Conservation (phyloP, 2,329 filamentous ascomycete species). For the Dothistroma septosporum region DNA sequence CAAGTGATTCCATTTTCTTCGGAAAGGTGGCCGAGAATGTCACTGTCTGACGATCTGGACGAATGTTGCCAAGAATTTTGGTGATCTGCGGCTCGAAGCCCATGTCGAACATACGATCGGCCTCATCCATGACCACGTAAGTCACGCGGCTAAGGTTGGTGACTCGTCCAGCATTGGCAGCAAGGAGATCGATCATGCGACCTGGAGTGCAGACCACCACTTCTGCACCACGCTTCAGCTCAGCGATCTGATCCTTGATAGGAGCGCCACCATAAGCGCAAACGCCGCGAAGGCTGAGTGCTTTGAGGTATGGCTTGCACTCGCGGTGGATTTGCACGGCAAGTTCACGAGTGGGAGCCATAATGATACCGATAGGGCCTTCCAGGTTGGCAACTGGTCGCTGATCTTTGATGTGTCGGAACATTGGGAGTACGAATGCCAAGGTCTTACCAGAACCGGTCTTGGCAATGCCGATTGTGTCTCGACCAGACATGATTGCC, state of each 20-base stretch:
- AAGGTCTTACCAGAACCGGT: conserved; percentile 97
- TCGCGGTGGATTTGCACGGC: conserved; percentile 92
- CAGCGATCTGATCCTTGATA: conserved; percentile 95
- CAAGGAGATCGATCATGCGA: conserved; percentile 89
- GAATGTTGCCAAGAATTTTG: conserved; percentile 89
- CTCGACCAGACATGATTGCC: conserved; percentile 89
- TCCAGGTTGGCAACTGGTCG: conserved; percentile 74
- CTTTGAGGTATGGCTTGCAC: conserved; percentile 89
- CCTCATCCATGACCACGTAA: conserved; percentile 94
- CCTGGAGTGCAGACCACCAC: conserved; percentile 94
- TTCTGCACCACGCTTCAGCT: conserved; percentile 90
- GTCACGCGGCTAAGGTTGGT: conserved; percentile 86
- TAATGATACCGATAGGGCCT: conserved; percentile 80
- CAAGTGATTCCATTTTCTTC: conserved; percentile 82
- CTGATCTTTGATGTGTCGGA: conserved; percentile 95
- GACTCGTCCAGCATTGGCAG: conserved; percentile 88
- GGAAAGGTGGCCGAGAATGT: conserved; percentile 97
- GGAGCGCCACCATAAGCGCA: conserved; percentile 93
- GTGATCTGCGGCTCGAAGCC: conserved; percentile 97
- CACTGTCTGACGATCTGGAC: conserved; percentile 88
- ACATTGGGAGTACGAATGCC: conserved; percentile 93
- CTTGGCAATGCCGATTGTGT: conserved; percentile 94
- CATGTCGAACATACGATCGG: conserved; percentile 99
- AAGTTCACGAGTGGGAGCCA: conserved; percentile 91
- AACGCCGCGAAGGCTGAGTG: conserved; percentile 76